Base-by-base conservation (phyloP, 225 moss, liverwort and hornwort species). In the Anthoceros angustus region DNA sequence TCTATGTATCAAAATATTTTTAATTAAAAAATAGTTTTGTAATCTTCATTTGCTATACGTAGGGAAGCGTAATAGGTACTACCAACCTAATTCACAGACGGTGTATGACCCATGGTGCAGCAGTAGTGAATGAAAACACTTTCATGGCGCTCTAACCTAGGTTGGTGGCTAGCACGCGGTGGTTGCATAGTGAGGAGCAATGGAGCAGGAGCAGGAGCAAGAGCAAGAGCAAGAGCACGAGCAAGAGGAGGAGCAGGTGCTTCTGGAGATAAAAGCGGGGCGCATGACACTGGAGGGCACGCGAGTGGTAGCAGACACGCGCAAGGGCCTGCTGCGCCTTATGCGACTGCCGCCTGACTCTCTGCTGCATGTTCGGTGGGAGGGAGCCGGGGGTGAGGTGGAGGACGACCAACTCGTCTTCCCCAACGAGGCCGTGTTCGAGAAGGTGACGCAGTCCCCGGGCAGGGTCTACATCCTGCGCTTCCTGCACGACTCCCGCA, bases 301-400 rank as follows among this genome's bases (percentile, higher is more conserved):
- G 39, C 89, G 72, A 43, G 84, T 94, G 42, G 72, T 74, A 25
- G 79, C 93, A 61, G 93, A 94, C 84, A 76, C 84, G 61, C 82
- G 93, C 64, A 94, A 87, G 80, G 93, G 93, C 39, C 69, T 86
- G 23, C 76, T 90, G 60, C 86, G 93, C 65, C 72, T 94, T 73
- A 75, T 86, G 49, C 79, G 74, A 77, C 84, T 87, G 87, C 81
- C 84, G 68, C 82, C 84, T 66, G 93, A 94, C 68, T 81, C 78
- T 26, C 90, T 94, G 25, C 66, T 86, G 70, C 93, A 86, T 72
- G 84, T 94, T 74, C 93, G 90, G 81, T 94, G 93, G 93, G 81
- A 77, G 66, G 68, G 45, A n/a, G 39, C 46, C 12, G 63, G 38
- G 20, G 46, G 43, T 64, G 26, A 26, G 15, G 64, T 42, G 69